Base-by-base conservation (phyloP, 2,329 filamentous ascomycete species). In the Talaromyces marneffei region DNA sequence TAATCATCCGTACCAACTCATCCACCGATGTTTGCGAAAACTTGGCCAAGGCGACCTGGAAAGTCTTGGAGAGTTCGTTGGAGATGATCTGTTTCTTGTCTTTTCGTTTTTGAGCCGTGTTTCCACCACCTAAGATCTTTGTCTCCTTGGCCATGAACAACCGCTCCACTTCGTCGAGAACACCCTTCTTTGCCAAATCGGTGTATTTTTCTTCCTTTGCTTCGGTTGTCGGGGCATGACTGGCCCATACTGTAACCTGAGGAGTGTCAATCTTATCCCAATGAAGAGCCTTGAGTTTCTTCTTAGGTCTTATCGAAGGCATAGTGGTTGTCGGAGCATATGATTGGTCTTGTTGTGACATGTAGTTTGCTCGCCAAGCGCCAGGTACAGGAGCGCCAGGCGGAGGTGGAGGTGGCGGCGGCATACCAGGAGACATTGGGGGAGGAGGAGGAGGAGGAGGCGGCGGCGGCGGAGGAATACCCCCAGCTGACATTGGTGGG, bases 21-120 rank as follows among this genome's bases (percentile, higher is more conserved):
- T 97, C 92, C 18, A 91, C 87, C 40, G 92, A 83, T 61, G 86
- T 81, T 62, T 90, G 85, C n/a, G 91, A 95, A 76, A 94, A 96
- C 73, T 97, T 97, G 74, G 93, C 86, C 75, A 97, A 84, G 12
- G 92, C 89, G 74, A 99, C 97, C 82, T 95, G 90, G 78, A 91
- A 95, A 61, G 86, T 90, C 78, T 93, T 93, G 70, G 90, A 89
- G 71, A 97, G 80, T 75, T 97, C 93, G 66, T 87, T 88, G 53
- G 90, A 92, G 71, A 99, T 96, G 75, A 99, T 87, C 75, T 97
- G 92, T 80, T 97, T 97, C 85, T 97, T 97, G 73, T 97, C 93
- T 71, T 91, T 88, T 78, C 92, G 92, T 77, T 91, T 91, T 68
- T 86, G 85, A 25, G 78, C 75, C 60, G 77, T 73, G 65, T 85